Conservation (phyloP, 2,329 filamentous ascomycete species). For the Hymenoscyphus fraxineus region DNA sequence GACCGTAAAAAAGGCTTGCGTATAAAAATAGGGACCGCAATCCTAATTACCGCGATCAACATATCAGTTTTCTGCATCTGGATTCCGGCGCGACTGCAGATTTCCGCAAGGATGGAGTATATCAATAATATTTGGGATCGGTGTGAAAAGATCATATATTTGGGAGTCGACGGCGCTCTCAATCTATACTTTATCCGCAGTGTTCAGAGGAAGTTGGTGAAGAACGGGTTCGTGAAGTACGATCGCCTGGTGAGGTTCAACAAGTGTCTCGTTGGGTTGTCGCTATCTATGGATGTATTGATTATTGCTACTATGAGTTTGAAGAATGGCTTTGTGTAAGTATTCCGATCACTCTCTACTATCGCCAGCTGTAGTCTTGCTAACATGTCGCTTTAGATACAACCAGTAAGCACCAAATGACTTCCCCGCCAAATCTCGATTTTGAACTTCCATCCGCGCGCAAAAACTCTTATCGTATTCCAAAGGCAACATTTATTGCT, state of each 20-base stretch:
- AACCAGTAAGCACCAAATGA: not conserved
- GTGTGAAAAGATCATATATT: slow-evolving; percentile 48
- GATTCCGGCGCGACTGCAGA: slow-evolving; percentile 48
- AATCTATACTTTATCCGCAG: slow-evolving; percentile 50
- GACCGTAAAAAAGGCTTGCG: slow-evolving; percentile 36
- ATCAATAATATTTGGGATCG: slow-evolving; percentile 53
- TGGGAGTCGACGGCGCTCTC: slow-evolving; percentile 47
- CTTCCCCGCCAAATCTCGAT: not conserved
- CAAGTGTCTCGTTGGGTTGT: slow-evolving; percentile 38
- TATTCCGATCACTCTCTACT: not conserved
- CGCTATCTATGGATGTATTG: slow-evolving; percentile 40
- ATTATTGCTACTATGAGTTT: slow-evolving; percentile 25
- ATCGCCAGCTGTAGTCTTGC: not conserved
- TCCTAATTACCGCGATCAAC: slow-evolving; percentile 47
- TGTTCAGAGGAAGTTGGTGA: slow-evolving; percentile 38
- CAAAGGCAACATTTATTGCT: not conserved
- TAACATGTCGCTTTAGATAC: not conserved
- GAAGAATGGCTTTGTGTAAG: slow-evolving; percentile 14
- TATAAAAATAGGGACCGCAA: slow-evolving; percentile 40
- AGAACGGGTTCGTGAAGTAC: slow-evolving; percentile 41
- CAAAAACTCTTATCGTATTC: not conserved
- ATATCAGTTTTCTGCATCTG: slow-evolving; percentile 52
- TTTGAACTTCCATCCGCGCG: too few species aligned
- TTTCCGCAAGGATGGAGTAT: slow-evolving; percentile 39
- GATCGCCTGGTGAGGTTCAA: slow-evolving; percentile 40